Percentiles rank a stretch among this genome's conserved stretches.
Evolutionary conservation across 2,329 filamentous ascomycete genomes (phyloP).

Genomic region (Fusarium compactum): DNA sequence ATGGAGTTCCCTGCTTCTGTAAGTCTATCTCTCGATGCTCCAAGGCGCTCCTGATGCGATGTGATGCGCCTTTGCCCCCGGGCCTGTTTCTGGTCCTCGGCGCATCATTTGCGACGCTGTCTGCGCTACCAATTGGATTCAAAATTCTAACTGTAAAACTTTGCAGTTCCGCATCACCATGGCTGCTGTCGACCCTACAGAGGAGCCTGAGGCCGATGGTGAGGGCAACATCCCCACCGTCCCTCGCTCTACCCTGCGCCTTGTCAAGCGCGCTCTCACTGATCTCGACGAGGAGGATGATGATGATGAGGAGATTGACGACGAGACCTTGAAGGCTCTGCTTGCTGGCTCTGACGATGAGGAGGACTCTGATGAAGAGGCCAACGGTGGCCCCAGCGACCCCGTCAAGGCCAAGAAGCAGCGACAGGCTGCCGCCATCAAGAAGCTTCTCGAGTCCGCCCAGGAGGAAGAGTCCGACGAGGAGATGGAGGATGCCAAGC

Average conservation of each 20-base stretch:
- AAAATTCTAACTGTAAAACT: conserved; percentile 36
- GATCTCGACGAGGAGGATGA: conserved; percentile 70
- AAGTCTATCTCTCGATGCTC: conserved; percentile 56
- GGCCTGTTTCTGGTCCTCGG: not conserved
- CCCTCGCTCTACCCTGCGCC: conserved; percentile 87
- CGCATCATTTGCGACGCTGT: conserved; percentile 29
- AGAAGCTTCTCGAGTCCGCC: conserved; percentile 80
- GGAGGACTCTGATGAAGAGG: conserved; percentile 69
- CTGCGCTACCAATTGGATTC: not conserved
- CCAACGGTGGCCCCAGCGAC: conserved; percentile 91
- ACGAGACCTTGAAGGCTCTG: conserved; percentile 71
- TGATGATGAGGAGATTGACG: conserved; percentile 74
- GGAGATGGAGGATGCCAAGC: conserved; percentile 78
- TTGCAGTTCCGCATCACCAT: conserved; percentile 94
- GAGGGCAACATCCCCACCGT: conserved; percentile 70
- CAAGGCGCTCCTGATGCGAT: not conserved
- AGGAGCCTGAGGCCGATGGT: conserved; percentile 74
- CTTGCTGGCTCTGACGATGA: conserved; percentile 63
- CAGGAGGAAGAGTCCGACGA: conserved; percentile 72
- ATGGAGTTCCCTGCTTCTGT: conserved; percentile 87
- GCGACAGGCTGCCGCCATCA: conserved; percentile 79
- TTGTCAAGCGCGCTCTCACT: conserved; percentile 79
- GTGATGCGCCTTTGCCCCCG: not conserved
- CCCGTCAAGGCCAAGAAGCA: conserved; percentile 90
- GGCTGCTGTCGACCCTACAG: conserved; percentile 95